phyloP scores from a whole-genome alignment of 768 basidiomycete genomes.

The Collybiopsis luxurians region DNA sequence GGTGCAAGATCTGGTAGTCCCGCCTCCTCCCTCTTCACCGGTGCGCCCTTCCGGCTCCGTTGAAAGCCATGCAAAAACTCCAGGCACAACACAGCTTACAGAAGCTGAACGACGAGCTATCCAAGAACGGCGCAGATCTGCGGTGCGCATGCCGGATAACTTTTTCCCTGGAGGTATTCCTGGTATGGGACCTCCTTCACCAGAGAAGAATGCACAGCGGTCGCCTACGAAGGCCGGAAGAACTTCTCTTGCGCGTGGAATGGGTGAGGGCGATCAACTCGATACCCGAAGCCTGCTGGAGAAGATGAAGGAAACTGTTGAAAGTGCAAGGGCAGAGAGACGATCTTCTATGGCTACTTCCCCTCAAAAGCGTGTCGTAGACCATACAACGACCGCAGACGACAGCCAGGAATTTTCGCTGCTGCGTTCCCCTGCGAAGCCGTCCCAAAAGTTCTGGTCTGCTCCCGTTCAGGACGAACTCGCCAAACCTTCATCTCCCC shows the following conservation, averaged over 20 bases:
- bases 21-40: slow-evolving; percentile 20
- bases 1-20: slow-evolving; percentile 53
- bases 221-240: not conserved
- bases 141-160: slow-evolving; percentile 41
- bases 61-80: slow-evolving; percentile 11
- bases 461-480: not conserved
- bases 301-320: slow-evolving; percentile 48
- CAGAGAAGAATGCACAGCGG: slow-evolving; percentile 10
- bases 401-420: slow-evolving; percentile 3
- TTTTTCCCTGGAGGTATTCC: slow-evolving; percentile 53
- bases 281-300: slow-evolving; percentile 44
- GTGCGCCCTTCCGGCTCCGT: slow-evolving; percentile 6
- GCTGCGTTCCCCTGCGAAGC: slow-evolving; percentile 1
- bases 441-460: not conserved
- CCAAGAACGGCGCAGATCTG: slow-evolving; percentile 59
- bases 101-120: slow-evolving; percentile 43
- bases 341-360: slow-evolving; percentile 1
- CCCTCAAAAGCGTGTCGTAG: not conserved
- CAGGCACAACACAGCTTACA: not conserved
- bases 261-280: slow-evolving; percentile 21
- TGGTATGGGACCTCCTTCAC: slow-evolving; percentile 38
- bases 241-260: not conserved
- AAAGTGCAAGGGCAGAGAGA: slow-evolving; percentile 41
- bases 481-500: no score
- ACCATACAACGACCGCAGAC: not conserved